phyloP scores from a whole-genome alignment of 2,329 filamentous ascomycete genomes.

The Aaosphaeria arxii region DNA sequence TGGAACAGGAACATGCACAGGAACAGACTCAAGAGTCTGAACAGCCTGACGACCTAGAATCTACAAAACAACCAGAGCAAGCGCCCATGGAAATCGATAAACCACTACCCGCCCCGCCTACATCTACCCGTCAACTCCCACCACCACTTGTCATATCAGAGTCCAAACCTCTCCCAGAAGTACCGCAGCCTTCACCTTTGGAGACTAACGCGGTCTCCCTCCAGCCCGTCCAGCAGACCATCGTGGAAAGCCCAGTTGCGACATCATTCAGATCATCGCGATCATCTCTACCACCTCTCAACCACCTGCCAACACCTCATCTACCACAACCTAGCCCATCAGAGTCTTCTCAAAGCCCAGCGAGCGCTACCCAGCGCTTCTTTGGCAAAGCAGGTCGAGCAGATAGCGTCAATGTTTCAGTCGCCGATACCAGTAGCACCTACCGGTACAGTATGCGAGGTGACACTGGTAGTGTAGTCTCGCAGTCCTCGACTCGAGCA shows the following conservation, averaged over 20 bases:
- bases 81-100: constrained; percentile 28
- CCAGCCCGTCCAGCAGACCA: constrained; percentile 16
- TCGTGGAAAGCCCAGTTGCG: constrained; percentile 30
- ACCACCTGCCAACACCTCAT: constrained; percentile 23
- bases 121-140: constrained; percentile 36
- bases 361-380: constrained; percentile 26
- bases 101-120: constrained; percentile 35
- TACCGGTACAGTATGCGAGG: constrained; percentile 70
- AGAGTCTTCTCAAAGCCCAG: constrained; percentile 34
- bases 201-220: constrained; percentile 21
- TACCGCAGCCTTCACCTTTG: constrained; percentile 48
- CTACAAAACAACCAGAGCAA: constrained; percentile 10
- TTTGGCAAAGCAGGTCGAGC: constrained; percentile 23
- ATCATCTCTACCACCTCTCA: constrained; percentile 44
- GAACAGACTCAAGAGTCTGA: neutral
- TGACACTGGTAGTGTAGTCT: constrained; percentile 76
- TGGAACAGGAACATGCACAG: neutral
- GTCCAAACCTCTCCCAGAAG: constrained; percentile 67
- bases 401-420: constrained; percentile 72
- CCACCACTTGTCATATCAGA: constrained; percentile 47
- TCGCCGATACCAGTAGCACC: constrained; percentile 74
- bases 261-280: constrained; percentile 47
- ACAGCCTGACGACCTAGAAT: constrained; percentile 3
- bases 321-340: constrained; percentile 22
- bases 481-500: constrained; percentile 79